Conservation (phyloP, 2,329 filamentous ascomycete species). For the Cercospora sojina region DNA sequence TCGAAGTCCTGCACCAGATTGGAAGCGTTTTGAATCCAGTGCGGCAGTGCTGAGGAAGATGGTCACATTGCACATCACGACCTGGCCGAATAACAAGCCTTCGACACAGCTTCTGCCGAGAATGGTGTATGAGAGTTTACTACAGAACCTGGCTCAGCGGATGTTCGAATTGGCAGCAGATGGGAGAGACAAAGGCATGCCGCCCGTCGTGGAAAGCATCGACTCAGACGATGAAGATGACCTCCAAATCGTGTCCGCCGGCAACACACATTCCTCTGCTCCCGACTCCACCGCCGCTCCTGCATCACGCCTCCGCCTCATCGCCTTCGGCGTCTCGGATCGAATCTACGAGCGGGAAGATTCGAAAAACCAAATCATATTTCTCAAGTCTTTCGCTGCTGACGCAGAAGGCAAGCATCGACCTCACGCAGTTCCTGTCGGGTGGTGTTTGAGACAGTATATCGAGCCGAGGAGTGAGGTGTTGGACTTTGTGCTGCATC, state of each 20-base stretch:
- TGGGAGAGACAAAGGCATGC: constrained; percentile 4
- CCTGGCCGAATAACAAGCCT: constrained; percentile 49
- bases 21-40: constrained; percentile 43
- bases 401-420: constrained; percentile 45
- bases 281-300: not conserved
- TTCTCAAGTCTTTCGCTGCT: constrained; percentile 45
- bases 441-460: constrained; percentile 48
- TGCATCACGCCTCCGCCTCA: constrained; percentile 43
- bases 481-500: constrained; percentile 46
- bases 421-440: constrained; percentile 46
- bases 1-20: constrained; percentile 44
- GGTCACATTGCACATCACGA: constrained; percentile 50
- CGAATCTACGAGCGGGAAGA: constrained; percentile 51
- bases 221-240: constrained; percentile 17
- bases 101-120: constrained; percentile 43
- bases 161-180: constrained; percentile 31
- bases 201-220: not conserved
- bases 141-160: constrained; percentile 35
- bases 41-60: constrained; percentile 39
- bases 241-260: not conserved
- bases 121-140: constrained; percentile 48
- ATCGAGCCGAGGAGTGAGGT: constrained; percentile 49
- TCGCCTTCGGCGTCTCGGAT: constrained; percentile 50
- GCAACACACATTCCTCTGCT: not conserved
- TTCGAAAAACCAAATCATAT: constrained; percentile 48